Conservation (phyloP, 331 rosid species). For the Acacia pycnantha region DNA sequence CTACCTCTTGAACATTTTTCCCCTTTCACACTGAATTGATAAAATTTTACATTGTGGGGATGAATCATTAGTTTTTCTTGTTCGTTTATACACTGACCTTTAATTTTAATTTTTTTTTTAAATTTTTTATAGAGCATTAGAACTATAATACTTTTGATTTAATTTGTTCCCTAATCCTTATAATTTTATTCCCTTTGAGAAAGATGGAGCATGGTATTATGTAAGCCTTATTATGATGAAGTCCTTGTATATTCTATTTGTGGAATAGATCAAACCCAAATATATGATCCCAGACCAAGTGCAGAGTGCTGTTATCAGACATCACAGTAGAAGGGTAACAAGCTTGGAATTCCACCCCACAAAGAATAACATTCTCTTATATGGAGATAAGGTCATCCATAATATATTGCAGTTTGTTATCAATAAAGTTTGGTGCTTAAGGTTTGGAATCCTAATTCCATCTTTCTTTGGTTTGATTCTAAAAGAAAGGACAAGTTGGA, state of each 20-base stretch:
- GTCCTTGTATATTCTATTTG: slow-evolving; percentile 2
- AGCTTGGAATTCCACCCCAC: slow-evolving; percentile 95
- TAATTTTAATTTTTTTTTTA: not conserved
- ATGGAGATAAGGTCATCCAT: slow-evolving; percentile 80
- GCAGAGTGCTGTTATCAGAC: slow-evolving; percentile 82
- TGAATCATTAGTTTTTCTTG: not conserved
- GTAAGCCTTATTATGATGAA: not conserved
- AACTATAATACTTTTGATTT: not conserved
- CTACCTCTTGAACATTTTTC: not conserved
- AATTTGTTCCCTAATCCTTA: not conserved
- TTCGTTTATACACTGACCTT: not conserved
- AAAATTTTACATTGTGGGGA: not conserved
- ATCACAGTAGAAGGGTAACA: slow-evolving; percentile 86
- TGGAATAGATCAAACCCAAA: slow-evolving; percentile 75
- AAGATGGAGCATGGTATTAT: not conserved
- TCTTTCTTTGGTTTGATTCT: slow-evolving; percentile 26
- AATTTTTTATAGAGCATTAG: not conserved
- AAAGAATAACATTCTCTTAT: slow-evolving; percentile 77
- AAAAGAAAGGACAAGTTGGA: slow-evolving; percentile 97
- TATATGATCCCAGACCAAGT: slow-evolving; percentile 82
- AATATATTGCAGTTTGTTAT: slow-evolving; percentile 5
- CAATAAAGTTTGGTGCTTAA: slow-evolving; percentile 10
- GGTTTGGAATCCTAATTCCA: slow-evolving; percentile 20
- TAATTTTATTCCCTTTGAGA: not conserved
- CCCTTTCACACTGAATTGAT: not conserved